Base-by-base conservation (phyloP, 805 yeast genomes). In the Saccharomyces mikatae region DNA sequence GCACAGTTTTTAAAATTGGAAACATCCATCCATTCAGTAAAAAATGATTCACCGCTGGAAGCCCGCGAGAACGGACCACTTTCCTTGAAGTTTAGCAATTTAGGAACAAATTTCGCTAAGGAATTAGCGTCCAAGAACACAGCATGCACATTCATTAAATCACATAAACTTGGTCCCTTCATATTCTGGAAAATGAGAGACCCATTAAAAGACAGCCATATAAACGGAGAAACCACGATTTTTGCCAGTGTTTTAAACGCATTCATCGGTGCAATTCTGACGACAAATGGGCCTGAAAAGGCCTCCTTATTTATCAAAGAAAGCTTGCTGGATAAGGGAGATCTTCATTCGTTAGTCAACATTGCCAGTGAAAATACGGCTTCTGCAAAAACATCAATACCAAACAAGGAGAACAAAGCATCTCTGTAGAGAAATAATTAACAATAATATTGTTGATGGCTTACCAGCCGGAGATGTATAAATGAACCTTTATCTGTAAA, bases 151-250 rank as follows among this genome's bases (percentile, higher is more conserved):
- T 83, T 80, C 66, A 80, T 87, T 29, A 74, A 76, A 63, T 56
- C 66, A 28, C 71, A 71, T 50, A 75, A 77, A 10, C 70, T 87
- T 57, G 80, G 77, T 59, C 65, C 77, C 9, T 71, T 80, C 22
- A 75, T 86, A 67, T 87, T 84, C 71, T 86, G 91, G 87, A 83
- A 80, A 64, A 77, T 80, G 61, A 77, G 79, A 71, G 77, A 78
- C 60, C 76, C 76, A 44, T 70, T 75, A 46, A 68, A 76, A 56
- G 72, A 70, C 56, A 75, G 77, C 48, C 75, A 71, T 57, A 66
- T 64, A 49, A 81, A 80, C 63, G 88, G 87, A 41, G 86, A 82
- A 63, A 68, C 78, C 63, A 73, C 78, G 55, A 79, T 82, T 11
- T 73, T 76, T 55, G 78, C 82, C 3, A 79, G 81, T 57, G 78